Base-by-base conservation (phyloP, 306 rosid species). In the Vigna radiata region DNA sequence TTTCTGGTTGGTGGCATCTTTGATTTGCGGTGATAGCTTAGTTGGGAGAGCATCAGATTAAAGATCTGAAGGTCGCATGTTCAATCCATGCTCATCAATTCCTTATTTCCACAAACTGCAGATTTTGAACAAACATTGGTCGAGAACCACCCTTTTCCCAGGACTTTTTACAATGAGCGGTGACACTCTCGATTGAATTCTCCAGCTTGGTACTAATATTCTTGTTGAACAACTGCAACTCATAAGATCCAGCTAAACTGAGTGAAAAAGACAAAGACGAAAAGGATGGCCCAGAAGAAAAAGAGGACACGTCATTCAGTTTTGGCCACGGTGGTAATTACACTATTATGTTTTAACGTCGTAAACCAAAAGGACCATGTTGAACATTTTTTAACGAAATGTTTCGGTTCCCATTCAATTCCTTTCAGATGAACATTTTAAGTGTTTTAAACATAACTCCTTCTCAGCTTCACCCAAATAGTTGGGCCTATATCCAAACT, bases 11-110 rank as follows among this genome's bases (percentile, higher is more conserved):
- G 79, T 79, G 85, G 87, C 83, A 83, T 39, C 8, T 81, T 72
- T 82, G 61, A 81, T 82, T 82, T 86, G 91, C 73, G 83, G 90
- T 86, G 91, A 85, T 90, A 91, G 93, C 93, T 89, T 89, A 88
- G 83, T 82, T 86, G 89, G 87, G 91, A 89, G 97, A 86, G 92
- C 81, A 14, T 37, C 5, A 25, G 19, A 16, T 43, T 13, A 83
- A 75, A 81, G 85, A 87, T 90, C 86, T 90, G 91, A 85, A 87
- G 91, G 96, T 79, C 55, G 83, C 82, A 55, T 87, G 96, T 90
- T 87, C 88, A 59, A 88, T 88, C 89, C 96, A 87, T 86, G 90
- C 21, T 53, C 11, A n/a, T n/a, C 12, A 8, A n/a, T 52, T 81
- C 87, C 52, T 78, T 79, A 73, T 83, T 73, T 72, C 70, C 76